Evolutionary conservation across 1,284 basidiomycete genomes (phyloP).

Genomic region (Rhodotorula sp.): DNA sequence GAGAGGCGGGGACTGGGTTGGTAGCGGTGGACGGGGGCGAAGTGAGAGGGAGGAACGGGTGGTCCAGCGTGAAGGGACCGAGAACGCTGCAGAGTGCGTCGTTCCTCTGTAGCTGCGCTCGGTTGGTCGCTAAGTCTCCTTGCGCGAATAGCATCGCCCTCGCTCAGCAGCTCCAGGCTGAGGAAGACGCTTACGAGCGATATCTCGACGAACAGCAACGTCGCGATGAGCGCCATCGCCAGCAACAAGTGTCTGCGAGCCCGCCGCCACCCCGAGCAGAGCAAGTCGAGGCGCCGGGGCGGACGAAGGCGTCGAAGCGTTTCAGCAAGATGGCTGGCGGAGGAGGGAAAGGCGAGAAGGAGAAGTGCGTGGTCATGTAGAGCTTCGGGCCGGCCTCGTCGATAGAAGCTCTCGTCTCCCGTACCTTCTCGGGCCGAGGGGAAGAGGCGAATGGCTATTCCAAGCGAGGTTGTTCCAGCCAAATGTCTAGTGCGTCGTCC

Average conservation of each 20-base stretch:
- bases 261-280: neutral
- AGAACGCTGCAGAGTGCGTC: slow-evolving; percentile 41
- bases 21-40: neutral
- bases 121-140: neutral
- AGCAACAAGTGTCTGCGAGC: neutral
- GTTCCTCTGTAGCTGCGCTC: neutral
- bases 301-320: neutral
- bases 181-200: slow-evolving; percentile 58
- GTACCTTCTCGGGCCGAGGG: too few species aligned
- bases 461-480: neutral
- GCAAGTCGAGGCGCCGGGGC: too few species aligned
- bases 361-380: slow-evolving; percentile 34
- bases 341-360: slow-evolving; percentile 20
- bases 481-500: neutral
- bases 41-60: slow-evolving; percentile 44
- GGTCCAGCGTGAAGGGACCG: slow-evolving; percentile 54
- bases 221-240: neutral
- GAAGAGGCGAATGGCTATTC: too few species aligned
- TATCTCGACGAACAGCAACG: neutral
- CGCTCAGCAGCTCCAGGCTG: slow-evolving; percentile 68
- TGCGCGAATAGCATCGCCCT: slow-evolving; percentile 58
- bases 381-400: neutral
- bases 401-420: too few species aligned
- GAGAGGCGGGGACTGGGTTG: slow-evolving; percentile 25
- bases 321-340: neutral